Percentiles rank a stretch among this genome's conserved stretches.
Conservation (phyloP, 164 flowering plant species). For the Nymphaea colorata region DNA sequence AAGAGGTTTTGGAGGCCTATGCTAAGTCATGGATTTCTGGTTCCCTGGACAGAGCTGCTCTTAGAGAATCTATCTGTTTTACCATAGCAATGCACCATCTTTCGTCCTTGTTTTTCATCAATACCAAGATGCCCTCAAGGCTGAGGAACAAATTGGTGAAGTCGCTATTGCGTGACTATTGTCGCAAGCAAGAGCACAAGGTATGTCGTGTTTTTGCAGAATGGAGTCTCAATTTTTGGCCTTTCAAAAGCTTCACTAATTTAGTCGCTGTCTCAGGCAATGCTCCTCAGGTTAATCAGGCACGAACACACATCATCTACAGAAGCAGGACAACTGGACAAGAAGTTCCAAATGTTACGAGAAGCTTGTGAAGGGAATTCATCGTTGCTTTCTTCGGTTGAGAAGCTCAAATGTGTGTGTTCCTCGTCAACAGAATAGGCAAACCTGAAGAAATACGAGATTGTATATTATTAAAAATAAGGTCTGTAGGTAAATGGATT, state of each 20-base stretch:
- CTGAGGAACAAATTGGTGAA: slow-evolving; percentile 31
- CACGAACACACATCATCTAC: slow-evolving; percentile 17
- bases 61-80: slow-evolving; percentile 45
- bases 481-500: too few relatives aligned
- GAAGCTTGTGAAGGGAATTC: slow-evolving; percentile 69
- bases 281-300: slow-evolving; percentile 50
- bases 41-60: slow-evolving; percentile 70
- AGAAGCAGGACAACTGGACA: slow-evolving; percentile 15
- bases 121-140: slow-evolving; percentile 17
- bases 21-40: slow-evolving; percentile 85
- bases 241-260: not conserved
- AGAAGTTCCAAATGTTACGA: slow-evolving; percentile 33
- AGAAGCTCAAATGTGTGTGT: slow-evolving; percentile 29
- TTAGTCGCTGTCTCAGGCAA: slow-evolving; percentile 28
- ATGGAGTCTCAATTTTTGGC: not conserved
- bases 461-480: not conserved
- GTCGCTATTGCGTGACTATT: slow-evolving; percentile 67
- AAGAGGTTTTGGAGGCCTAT: slow-evolving; percentile 70
- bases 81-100: slow-evolving; percentile 70
- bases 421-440: not conserved
- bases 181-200: slow-evolving; percentile 54
- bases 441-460: not conserved
- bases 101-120: slow-evolving; percentile 46
- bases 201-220: slow-evolving; percentile 20
- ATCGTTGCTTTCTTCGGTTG: slow-evolving; percentile 33